Conservation (phyloP, 2,329 filamentous ascomycete species). For the Sclerotinia borealis region DNA sequence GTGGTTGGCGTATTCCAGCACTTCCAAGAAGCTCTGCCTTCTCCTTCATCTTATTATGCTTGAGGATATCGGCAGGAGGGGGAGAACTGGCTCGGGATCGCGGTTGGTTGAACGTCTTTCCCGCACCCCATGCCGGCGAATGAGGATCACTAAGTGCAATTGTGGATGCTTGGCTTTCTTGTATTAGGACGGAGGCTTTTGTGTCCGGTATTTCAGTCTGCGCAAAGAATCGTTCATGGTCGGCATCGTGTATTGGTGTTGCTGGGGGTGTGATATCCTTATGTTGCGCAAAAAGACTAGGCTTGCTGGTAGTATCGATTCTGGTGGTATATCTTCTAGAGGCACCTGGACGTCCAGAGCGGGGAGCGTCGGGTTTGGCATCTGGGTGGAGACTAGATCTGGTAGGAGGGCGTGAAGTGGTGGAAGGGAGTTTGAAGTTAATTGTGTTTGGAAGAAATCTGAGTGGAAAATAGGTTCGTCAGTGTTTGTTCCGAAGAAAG, state of each 20-base stretch:
- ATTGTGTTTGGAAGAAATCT: conserved; percentile 92
- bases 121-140: conserved; percentile 66
- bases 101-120: conserved; percentile 51
- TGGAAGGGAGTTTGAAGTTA: conserved; percentile 67
- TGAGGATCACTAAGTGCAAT: conserved; percentile 66
- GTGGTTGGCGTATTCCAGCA: conserved; percentile 52
- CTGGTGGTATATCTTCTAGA: conserved; percentile 40
- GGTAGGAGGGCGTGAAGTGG: conserved; percentile 35
- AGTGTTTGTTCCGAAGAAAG: not conserved
- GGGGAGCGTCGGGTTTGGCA: not conserved
- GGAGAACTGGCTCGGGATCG: conserved; percentile 67
- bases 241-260: conserved; percentile 34
- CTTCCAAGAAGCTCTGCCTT: conserved; percentile 54
- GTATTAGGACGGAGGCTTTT: conserved; percentile 49
- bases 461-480: conserved; percentile 1
- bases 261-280: conserved; percentile 31
- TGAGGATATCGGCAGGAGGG: conserved; percentile 69
- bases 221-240: conserved; percentile 43
- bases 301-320: conserved; percentile 50
- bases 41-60: conserved; percentile 52
- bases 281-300: conserved; percentile 30
- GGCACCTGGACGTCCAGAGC: conserved; percentile 16
- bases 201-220: conserved; percentile 48
- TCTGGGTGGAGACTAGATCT: not conserved
- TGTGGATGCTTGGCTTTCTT: conserved; percentile 44